Evolutionary conservation across 257 asterid species (phyloP), one percentile per base, ranked within the genome.

Genomic region (Prunella vulgaris): DNA sequence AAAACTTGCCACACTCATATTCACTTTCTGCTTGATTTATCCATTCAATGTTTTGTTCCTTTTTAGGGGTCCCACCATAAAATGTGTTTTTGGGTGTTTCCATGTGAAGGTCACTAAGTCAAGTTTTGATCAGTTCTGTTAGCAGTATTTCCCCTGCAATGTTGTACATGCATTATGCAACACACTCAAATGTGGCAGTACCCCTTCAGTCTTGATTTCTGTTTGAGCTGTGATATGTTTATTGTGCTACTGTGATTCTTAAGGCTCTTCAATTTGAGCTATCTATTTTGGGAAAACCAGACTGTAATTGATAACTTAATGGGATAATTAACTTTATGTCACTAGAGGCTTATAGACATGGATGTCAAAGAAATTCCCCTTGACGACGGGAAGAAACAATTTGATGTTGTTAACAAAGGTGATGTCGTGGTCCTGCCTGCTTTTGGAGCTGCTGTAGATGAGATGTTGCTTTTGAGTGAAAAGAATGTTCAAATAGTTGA

Each of bases 371-470:
- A 79, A 56, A 73, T 94, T 49, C 99, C 99, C 15, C 15, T 82
- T n/a, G 83, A 81, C 27, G 53, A 76, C 9, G 96, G 96, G 62
- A 61, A 76, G 79, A 89, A 94, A 71, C 80, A 79, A 35, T 94
- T 90, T 76, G 93, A 82, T 57, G 81, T 89, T 57, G 90, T 94
- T 63, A 78, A 81, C 54, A 84, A 85, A 76, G 96, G 86, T 5
- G 99, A 93, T 80, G 99, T 90, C 7, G 97, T 93, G 48, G 86
- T 93, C 32, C 78, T 93, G 78, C 99, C 99, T 79, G 99, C 97
- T 67, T 90, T 90, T 79, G 97, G 99, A 73, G 97, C 99, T 69
- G 89, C 84, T 38, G 96, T 94, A 7, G 93, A 87, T 69, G 99
- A 94, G 86, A 89, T 94, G 97, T n/a, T 71, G 69, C 70, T 87